These are phyloP conservation scores for Saccharomycopsis sp. DNA, from an alignment of 805 yeast species.

Conservation along the genomic window DNA sequence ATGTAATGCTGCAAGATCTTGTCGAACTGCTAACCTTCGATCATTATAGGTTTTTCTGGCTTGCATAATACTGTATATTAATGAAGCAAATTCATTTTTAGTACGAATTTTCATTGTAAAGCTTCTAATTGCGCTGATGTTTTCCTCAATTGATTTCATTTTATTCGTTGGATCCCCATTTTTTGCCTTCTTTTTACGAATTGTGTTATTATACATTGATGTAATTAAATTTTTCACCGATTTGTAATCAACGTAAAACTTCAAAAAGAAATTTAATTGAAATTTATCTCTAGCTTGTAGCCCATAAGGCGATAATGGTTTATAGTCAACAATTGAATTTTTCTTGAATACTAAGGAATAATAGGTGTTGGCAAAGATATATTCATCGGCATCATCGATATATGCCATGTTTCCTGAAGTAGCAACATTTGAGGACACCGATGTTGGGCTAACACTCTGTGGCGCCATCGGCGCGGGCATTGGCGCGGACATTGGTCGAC, in stretches of 20 bases:
- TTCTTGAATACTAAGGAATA: conserved; percentile 6
- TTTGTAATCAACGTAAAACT: conserved; percentile 11
- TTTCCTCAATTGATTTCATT: conserved; percentile 1
- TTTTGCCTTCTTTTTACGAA: neutral
- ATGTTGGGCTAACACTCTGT: no score
- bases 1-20: conserved; percentile 11
- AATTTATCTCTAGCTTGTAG: conserved; percentile 10
- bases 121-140: conserved; percentile 4
- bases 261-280: conserved; percentile 11
- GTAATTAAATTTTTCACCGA: conserved; percentile 7
- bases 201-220: conserved; percentile 8
- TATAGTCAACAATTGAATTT: conserved; percentile 2
- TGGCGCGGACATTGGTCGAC: no score
- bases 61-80: conserved; percentile 11
- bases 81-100: conserved; percentile 16
- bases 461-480: no score
- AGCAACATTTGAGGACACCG: no score
- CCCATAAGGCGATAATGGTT: conserved; percentile 13
- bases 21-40: conserved; percentile 4
- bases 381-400: conserved; percentile 9
- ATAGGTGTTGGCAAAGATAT: conserved; percentile 9
- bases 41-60: neutral
- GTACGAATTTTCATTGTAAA: neutral
- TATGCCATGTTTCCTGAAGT: conserved; percentile 4
- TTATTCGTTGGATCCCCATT: neutral